Conservation (phyloP, 1,284 basidiomycete genomes). For the Veloporphyrellus conicus region DNA sequence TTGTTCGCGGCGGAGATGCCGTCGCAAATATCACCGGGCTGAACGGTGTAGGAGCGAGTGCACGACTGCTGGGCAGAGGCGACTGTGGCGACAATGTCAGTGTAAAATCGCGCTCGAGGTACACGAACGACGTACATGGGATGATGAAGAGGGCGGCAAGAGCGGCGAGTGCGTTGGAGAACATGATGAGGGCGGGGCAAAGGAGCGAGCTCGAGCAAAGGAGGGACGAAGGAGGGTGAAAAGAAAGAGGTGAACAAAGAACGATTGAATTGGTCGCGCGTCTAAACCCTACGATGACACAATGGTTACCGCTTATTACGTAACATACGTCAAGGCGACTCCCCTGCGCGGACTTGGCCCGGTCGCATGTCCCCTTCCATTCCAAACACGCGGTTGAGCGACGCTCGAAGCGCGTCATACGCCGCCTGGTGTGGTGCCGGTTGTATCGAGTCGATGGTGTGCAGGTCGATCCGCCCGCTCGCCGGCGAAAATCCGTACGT, state of each 20-base stretch:
- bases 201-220: slow-evolving; percentile 11
- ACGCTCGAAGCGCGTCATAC: slow-evolving; percentile 55
- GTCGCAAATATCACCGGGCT: slow-evolving; percentile 63
- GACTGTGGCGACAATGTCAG: slow-evolving; percentile 28
- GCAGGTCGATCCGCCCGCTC: slow-evolving; percentile 58
- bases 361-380: slow-evolving; percentile 26
- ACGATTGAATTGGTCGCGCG: not conserved
- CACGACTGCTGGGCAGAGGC: slow-evolving; percentile 44
- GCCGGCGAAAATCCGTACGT: slow-evolving; percentile 70
- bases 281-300: not conserved
- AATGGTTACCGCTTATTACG: slow-evolving; percentile 10
- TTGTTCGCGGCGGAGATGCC: slow-evolving; percentile 59
- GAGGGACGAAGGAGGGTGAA: slow-evolving; percentile 10
- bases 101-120: slow-evolving; percentile 4
- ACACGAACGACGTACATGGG: slow-evolving; percentile 36
- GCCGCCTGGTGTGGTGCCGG: slow-evolving; percentile 69
- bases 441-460: slow-evolving; percentile 66
- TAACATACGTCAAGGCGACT: slow-evolving; percentile 2
- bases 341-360: too few relatives aligned
- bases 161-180: slow-evolving; percentile 41
- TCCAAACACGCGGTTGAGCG: slow-evolving; percentile 47
- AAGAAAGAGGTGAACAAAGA: not conserved
- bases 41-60: slow-evolving; percentile 56
- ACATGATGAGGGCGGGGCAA: slow-evolving; percentile 35
- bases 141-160: slow-evolving; percentile 42